These are phyloP conservation scores for Yarrowia bubula DNA, from an alignment of 805 yeast genomes.

Conservation along the genomic window DNA sequence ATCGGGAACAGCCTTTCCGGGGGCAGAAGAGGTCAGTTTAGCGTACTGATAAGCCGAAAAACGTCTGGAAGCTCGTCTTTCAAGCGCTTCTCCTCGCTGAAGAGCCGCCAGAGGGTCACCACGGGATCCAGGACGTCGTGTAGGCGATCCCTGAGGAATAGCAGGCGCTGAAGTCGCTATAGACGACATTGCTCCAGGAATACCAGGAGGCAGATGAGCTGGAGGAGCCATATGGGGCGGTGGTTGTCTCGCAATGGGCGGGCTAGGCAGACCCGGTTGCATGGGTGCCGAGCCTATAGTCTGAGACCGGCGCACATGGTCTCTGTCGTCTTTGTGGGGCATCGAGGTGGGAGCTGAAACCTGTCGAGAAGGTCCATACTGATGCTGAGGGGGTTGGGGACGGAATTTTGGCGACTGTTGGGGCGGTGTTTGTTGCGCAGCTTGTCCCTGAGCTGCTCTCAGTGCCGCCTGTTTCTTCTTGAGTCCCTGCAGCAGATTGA, in stretches of 20 bases:
- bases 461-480: conserved; percentile 73
- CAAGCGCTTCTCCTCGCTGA: conserved; percentile 78
- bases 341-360: conserved; percentile 12
- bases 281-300: conserved; percentile 6
- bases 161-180: not conserved
- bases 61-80: conserved; percentile 89
- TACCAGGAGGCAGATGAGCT: not conserved
- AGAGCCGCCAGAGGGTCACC: conserved; percentile 69
- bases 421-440: not conserved
- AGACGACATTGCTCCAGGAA: not conserved
- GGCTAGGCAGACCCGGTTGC: conserved; percentile 4
- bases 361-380: conserved; percentile 19
- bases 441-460: conserved; percentile 33
- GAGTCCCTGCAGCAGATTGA: conserved; percentile 70
- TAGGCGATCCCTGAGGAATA: conserved; percentile 1
- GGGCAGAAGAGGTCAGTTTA: conserved; percentile 52
- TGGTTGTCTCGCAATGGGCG: not conserved
- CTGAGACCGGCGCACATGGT: conserved; percentile 21
- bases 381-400: conserved; percentile 24
- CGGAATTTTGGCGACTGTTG: not conserved
- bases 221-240: conserved; percentile 10
- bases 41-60: conserved; percentile 93
- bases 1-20: conserved; percentile 32
- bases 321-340: conserved; percentile 8
- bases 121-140: conserved; percentile 13